Evolutionary conservation across 345 rosid genomes (phyloP).

Genomic region (Geranium brycei): DNA sequence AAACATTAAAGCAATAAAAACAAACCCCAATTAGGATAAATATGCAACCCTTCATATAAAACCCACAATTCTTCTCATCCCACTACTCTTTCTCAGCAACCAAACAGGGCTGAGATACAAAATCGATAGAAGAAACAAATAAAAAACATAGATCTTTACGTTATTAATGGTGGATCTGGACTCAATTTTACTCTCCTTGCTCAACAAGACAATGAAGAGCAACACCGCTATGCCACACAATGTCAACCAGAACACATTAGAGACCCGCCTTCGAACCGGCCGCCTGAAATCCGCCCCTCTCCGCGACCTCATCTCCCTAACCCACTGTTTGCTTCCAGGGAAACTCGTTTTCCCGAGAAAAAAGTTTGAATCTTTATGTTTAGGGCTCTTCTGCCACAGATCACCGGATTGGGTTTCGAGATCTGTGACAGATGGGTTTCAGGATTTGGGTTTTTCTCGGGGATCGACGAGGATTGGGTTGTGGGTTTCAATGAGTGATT

Average conservation of each 20-base stretch:
- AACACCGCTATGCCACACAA: conserved; percentile 38
- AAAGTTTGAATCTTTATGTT: neutral
- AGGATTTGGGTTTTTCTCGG: too few relatives aligned
- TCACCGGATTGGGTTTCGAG: neutral
- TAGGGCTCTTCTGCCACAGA: neutral
- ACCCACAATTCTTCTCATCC: neutral
- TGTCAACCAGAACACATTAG: conserved; percentile 63
- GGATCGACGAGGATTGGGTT: too few relatives aligned
- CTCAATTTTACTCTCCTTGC: conserved; percentile 46
- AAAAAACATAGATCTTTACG: conserved; percentile 21
- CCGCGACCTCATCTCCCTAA: conserved; percentile 39
- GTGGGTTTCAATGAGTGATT: too few relatives aligned
- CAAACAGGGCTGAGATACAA: neutral
- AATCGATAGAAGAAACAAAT: neutral
- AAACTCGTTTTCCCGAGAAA: conserved; percentile 7
- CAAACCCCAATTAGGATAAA: too few relatives aligned
- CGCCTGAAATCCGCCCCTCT: conserved; percentile 54
- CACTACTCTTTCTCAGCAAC: neutral
- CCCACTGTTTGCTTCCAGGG: neutral
- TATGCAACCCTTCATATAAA: too few relatives aligned
- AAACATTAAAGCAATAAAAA: too few relatives aligned
- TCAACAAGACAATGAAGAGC: conserved; percentile 45
- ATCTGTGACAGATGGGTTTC: neutral
- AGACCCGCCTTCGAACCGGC: conserved; percentile 46
- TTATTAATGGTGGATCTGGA: conserved; percentile 33